Evolutionary conservation across 495 filamentous ascomycete genomes (phyloP).

Genomic region (Evernia prunastri): DNA sequence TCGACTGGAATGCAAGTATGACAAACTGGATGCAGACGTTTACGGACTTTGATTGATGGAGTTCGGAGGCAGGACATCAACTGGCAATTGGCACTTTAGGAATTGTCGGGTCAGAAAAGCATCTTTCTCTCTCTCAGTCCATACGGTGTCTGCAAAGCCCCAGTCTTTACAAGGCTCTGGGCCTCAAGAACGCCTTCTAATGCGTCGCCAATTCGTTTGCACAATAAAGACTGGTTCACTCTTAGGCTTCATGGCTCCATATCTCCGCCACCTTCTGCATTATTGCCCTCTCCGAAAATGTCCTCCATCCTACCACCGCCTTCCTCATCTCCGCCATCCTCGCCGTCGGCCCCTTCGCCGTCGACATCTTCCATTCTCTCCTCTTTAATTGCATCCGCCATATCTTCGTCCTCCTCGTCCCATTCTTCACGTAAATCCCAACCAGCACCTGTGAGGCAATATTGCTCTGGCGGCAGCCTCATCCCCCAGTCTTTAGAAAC

Average conservation of each 20-base stretch:
- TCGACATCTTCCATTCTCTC: constrained; percentile 33
- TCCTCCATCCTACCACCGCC: constrained; percentile 59
- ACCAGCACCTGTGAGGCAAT: constrained; percentile 75
- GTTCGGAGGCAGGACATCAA: not conserved
- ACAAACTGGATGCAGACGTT: not conserved
- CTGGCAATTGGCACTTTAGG: not conserved
- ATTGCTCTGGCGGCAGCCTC: constrained; percentile 81
- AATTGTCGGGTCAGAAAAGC: not conserved
- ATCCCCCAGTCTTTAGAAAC: constrained; percentile 75
- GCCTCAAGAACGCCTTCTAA: constrained; percentile 15
- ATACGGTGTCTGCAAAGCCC: not conserved
- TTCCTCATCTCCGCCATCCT: constrained; percentile 39
- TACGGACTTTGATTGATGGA: not conserved
- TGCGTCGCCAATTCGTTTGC: constrained; percentile 13
- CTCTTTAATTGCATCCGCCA: constrained; percentile 27
- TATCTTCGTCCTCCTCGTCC: constrained; percentile 53
- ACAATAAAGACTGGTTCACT: not conserved
- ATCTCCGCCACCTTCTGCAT: constrained; percentile 40
- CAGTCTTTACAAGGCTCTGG: not conserved
- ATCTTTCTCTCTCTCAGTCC: not conserved
- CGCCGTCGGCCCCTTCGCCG: constrained; percentile 23
- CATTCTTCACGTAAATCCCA: constrained; percentile 82
- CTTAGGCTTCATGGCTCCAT: constrained; percentile 32
- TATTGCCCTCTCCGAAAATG: constrained; percentile 45
- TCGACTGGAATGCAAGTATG: not conserved